Evolutionary conservation across 257 asterid species (phyloP), one percentile per base, ranked within the genome.

Genomic region (Fraxinus americana): DNA sequence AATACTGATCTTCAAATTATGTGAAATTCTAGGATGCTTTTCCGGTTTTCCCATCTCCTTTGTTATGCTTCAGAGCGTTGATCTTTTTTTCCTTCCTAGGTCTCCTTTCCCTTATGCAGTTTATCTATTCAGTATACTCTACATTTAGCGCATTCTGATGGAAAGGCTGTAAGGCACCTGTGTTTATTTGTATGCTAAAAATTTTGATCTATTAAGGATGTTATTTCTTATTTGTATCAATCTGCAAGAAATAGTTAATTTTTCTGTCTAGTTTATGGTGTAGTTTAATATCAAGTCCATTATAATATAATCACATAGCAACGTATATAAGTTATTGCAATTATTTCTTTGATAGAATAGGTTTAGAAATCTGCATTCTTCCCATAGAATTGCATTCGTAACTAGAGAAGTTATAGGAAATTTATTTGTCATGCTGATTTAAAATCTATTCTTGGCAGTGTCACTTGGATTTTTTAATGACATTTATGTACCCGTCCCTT

Each of bases 391-490:
- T 75, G 17, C 30, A 66, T 54, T 65, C 25, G 45, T 75, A 19
- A 48, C 43, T 29, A n/a, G 34, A 61, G 13, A 61, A 59, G 72
- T 67, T 70, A 23, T 5, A 29, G 16, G 34, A 41, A 67, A 41
- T 77, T 32, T 73, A 7, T 41, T 78, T 54, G 25, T 9, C 66
- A 36, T 75, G 30, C 73, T 67, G 43, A 66, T 76, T 72, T 19
- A 77, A 74, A 77, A 71, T 65, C 29, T 81, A 34, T 19, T 10
- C 43, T 70, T 78, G 4, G 81, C 91, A 61, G 99, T 93, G 81
- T 83, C 99, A 1, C 92, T 95, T 70, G 98, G 98, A 67, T 95
- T 95, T 87, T 95, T 95, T 27, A 90, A 90, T 17, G 99, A 95
- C 86, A 93, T 87, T 39, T 83, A 85, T 77, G 77, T 87, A 19